These are phyloP conservation scores for Malassezia sp. DNA, from an alignment of 1,284 basidiomycete species.

Conservation along the genomic window DNA sequence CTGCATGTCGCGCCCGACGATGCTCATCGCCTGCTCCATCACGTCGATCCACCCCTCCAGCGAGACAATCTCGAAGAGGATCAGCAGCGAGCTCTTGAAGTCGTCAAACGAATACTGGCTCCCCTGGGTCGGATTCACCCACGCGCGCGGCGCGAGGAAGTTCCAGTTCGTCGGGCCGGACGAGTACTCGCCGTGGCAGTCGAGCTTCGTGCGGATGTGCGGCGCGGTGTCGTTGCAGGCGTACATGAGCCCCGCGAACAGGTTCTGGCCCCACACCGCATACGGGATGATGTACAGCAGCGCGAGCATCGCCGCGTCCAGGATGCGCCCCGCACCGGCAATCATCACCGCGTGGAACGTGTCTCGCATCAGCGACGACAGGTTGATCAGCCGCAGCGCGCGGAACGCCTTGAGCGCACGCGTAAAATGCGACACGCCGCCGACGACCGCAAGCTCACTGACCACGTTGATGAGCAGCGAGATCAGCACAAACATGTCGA, in stretches of 20 bases:
- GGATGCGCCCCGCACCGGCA: conserved; percentile 70
- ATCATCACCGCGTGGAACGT: conserved; percentile 87
- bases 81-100: conserved; percentile 73
- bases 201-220: conserved; percentile 53
- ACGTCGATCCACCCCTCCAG: conserved; percentile 90
- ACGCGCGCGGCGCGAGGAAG: conserved; percentile 70
- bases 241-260: conserved; percentile 77
- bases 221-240: conserved; percentile 63
- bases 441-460: conserved; percentile 65
- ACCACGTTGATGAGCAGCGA: conserved; percentile 72
- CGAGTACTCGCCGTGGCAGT: conserved; percentile 68
- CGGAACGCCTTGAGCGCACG: conserved; percentile 79
- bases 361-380: conserved; percentile 57
- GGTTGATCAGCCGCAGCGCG: conserved; percentile 77
- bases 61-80: conserved; percentile 92
- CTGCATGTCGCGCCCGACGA: conserved; percentile 54
- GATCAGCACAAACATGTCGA: conserved; percentile 76
- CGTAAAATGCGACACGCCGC: conserved; percentile 64
- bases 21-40: conserved; percentile 69
- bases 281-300: conserved; percentile 89
- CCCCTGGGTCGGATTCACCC: conserved; percentile 73
- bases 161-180: conserved; percentile 51
- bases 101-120: conserved; percentile 83
- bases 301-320: conserved; percentile 84
- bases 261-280: conserved; percentile 90